Evolutionary conservation across 2,329 filamentous ascomycete species (phyloP), one percentile per base, ranked within the genome.

Genomic region (Arachnomyces sp.): DNA sequence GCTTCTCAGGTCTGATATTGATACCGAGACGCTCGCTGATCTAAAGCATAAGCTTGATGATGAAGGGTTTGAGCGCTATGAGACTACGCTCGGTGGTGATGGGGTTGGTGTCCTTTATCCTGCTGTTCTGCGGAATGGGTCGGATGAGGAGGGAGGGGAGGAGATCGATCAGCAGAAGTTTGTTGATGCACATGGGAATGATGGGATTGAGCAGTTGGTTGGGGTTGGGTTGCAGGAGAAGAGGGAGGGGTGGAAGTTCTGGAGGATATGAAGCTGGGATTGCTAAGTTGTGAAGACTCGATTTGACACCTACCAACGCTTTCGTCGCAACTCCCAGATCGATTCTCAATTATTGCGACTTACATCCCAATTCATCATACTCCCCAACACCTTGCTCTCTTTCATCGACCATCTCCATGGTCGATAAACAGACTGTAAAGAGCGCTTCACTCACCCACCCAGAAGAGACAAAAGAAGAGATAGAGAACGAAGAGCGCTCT

Each of bases 21-120:
- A 76, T 5, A 53, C 59, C 12, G 68, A 76, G 45, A 75, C 75
- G 52, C 64, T 93, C 18, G 63, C 69, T 16, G 66, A 72, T 7
- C 67, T 96, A 12, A 78, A 90, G 50, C 57, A 69, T 30, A 77
- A 79, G 45, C 75, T 90, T 2, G 68, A 75, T 3, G 63, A 71
- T 0, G 84, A 88, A 54, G 85, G 85, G 1, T 98, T 92, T 59
- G 74, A 79, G 52, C 84, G 82, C 52, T 96, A 94, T 55, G 78
- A 89, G 62, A 92, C 88, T 0, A 95, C 86, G 0, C 75, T 98
- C 1, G 92, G 89, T 3, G 89, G 90, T 30, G 86, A 95, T 54
- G 92, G 92, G 9, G 86, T 98, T 1, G 92, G 92, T 29, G 87
- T 98, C 2, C 74, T 98, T 3, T 95, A 86, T 80, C 92, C 92